Evolutionary conservation across 345 rosid genomes (phyloP).

Genomic region (Clausena lansium): DNA sequence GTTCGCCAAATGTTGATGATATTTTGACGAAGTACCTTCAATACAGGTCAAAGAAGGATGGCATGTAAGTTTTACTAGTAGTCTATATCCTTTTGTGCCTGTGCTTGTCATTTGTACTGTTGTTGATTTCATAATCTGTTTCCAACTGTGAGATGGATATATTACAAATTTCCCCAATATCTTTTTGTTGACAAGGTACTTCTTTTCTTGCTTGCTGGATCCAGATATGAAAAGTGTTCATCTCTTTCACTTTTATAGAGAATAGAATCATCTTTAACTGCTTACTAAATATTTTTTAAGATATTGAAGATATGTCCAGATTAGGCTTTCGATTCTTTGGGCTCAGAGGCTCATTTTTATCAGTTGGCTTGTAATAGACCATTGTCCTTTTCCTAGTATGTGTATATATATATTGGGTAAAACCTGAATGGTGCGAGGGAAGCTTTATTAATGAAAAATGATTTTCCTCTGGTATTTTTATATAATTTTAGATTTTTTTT

Average conservation of each 20-base stretch:
- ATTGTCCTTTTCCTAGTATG: neutral
- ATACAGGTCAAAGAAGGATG: slow-evolving; percentile 83
- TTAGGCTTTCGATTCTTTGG: neutral
- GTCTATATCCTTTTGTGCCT: neutral
- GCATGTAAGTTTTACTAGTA: slow-evolving; percentile 51
- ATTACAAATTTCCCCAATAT: too few relatives aligned
- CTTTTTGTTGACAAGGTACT: neutral
- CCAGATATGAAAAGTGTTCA: neutral
- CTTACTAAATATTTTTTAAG: neutral
- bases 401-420: too few relatives aligned
- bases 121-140: slow-evolving; percentile 1
- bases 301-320: neutral
- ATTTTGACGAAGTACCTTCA: slow-evolving; percentile 81
- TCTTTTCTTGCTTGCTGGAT: slow-evolving; percentile 1
- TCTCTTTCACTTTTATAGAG: neutral
- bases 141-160: neutral
- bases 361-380: neutral
- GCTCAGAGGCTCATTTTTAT: neutral
- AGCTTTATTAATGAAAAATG: too few relatives aligned
- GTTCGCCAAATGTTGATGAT: slow-evolving; percentile 85
- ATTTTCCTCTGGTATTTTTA: too few relatives aligned
- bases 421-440: too few relatives aligned
- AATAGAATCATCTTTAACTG: neutral
- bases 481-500: too few relatives aligned
- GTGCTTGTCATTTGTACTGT: slow-evolving; percentile 1